Percentiles rank a stretch among this genome's conserved stretches.
phyloP scores from a whole-genome alignment of 495 filamentous ascomycete species.

The Penicillium egyptiacum region DNA sequence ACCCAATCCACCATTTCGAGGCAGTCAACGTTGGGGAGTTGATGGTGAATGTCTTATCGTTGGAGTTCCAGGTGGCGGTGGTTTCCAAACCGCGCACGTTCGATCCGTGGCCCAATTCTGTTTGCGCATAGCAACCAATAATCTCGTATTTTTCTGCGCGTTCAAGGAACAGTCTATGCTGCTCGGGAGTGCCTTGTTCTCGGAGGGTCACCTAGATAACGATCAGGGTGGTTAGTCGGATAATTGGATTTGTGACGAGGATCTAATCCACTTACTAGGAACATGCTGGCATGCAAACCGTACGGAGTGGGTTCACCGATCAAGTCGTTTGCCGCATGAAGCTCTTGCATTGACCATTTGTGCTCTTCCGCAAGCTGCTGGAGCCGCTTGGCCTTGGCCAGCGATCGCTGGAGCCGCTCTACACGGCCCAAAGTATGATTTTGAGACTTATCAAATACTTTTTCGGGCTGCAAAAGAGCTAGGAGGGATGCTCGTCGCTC shows the following conservation, averaged over 20 bases:
- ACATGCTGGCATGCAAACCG: constrained; percentile 67
- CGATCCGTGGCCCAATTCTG: constrained; percentile 71
- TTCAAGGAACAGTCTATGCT: constrained; percentile 66
- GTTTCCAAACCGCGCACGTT: constrained; percentile 76
- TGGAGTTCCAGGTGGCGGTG: constrained; percentile 66
- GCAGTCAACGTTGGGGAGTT: constrained; percentile 66
- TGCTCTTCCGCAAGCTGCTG: constrained; percentile 61
- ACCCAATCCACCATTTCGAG: constrained; percentile 80
- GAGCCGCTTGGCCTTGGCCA: constrained; percentile 64
- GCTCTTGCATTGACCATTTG: constrained; percentile 64
- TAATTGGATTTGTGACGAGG: not conserved
- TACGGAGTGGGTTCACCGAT: constrained; percentile 68
- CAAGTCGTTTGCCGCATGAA: constrained; percentile 56
- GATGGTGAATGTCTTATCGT: constrained; percentile 68
- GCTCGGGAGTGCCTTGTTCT: constrained; percentile 68
- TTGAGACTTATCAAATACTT: constrained; percentile 67
- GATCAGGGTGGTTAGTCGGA: constrained; percentile 10
- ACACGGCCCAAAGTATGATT: constrained; percentile 65
- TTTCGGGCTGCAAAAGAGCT: constrained; percentile 55
- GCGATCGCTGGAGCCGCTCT: constrained; percentile 60
- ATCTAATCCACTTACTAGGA: constrained; percentile 46
- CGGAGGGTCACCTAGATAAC: constrained; percentile 57
- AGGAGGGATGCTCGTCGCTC: constrained; percentile 55
- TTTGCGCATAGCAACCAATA: constrained; percentile 77
- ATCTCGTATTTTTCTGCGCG: constrained; percentile 62